phyloP scores from a whole-genome alignment of 1,284 basidiomycete genomes.

The Cutaneotrichosporon arboriforme region DNA sequence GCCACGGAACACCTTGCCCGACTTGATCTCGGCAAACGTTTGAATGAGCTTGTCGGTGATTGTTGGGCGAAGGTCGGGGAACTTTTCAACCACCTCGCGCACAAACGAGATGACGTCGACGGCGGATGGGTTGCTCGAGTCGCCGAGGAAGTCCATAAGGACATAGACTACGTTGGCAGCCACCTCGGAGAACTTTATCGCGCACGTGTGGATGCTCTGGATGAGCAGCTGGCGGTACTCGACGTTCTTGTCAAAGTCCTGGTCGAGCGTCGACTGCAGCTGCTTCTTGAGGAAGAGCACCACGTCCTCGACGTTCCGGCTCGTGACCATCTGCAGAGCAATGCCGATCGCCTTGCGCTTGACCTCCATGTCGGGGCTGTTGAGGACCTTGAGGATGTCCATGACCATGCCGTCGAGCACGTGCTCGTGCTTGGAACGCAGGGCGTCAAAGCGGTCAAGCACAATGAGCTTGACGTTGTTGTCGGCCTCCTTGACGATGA shows the following conservation, averaged over 20 bases:
- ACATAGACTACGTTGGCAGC: conserved; percentile 94
- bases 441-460: conserved; percentile 78
- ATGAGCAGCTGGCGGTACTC: conserved; percentile 97
- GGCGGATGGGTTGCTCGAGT: conserved; percentile 90
- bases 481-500: conserved; percentile 92
- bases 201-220: conserved; percentile 94
- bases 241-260: conserved; percentile 68
- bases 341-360: conserved; percentile 86
- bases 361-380: conserved; percentile 91
- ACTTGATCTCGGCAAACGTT: conserved; percentile 86
- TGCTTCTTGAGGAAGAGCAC: conserved; percentile 97
- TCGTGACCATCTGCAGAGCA: conserved; percentile 88
- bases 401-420: conserved; percentile 89
- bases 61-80: conserved; percentile 75
- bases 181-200: conserved; percentile 97
- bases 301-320: conserved; percentile 95
- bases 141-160: conserved; percentile 96
- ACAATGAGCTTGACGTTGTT: conserved; percentile 99
- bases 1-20: conserved; percentile 94
- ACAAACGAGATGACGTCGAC: conserved; percentile 96
- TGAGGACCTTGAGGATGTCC: conserved; percentile 80
- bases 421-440: conserved; percentile 83
- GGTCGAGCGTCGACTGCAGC: conserved; percentile 83
- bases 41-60: conserved; percentile 83
- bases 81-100: conserved; percentile 95